A percentile compares a stretch with the other conserved stretches of the same genome.
These are phyloP conservation scores for Claviceps monticola DNA, from an alignment of 2,329 filamentous ascomycete genomes.

Conservation along the genomic window DNA sequence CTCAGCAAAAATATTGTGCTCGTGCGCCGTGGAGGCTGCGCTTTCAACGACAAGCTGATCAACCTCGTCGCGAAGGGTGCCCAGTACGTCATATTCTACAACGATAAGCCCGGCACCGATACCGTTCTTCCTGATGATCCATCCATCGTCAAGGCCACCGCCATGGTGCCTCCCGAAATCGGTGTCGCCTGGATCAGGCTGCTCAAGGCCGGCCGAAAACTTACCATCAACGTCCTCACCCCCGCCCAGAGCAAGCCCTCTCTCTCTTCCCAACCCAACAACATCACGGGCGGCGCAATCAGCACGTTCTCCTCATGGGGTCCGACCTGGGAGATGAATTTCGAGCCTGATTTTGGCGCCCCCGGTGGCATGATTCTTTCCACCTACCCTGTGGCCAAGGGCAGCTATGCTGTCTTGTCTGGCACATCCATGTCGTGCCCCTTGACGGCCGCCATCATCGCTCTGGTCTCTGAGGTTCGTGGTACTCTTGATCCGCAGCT, in stretches of 20 bases:
- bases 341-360: conserved; percentile 40
- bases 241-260: not conserved
- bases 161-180: conserved; percentile 26
- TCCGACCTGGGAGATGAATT: conserved; percentile 41
- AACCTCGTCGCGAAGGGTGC: conserved; percentile 3
- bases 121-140: conserved; percentile 7
- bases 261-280: conserved; percentile 3
- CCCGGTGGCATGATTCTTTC: conserved; percentile 44
- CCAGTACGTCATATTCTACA: conserved; percentile 39
- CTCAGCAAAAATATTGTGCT: conserved; percentile 39
- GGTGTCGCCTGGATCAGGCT: conserved; percentile 26
- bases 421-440: conserved; percentile 50
- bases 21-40: conserved; percentile 25
- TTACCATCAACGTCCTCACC: conserved; percentile 9
- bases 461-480: conserved; percentile 36
- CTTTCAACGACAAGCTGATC: not conserved
- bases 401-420: conserved; percentile 35
- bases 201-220: conserved; percentile 23
- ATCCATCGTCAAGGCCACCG: conserved; percentile 16
- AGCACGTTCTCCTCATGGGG: conserved; percentile 44
- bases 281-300: conserved; percentile 31
- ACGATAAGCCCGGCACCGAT: conserved; percentile 28
- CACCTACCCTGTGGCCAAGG: conserved; percentile 32
- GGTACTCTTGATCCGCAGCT: conserved; percentile 33
- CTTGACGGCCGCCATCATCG: conserved; percentile 38